Percentiles rank a stretch among this genome's conserved stretches.
Conservation (phyloP, 1,284 basidiomycete genomes). For the Ceraceosorus guamensis region DNA sequence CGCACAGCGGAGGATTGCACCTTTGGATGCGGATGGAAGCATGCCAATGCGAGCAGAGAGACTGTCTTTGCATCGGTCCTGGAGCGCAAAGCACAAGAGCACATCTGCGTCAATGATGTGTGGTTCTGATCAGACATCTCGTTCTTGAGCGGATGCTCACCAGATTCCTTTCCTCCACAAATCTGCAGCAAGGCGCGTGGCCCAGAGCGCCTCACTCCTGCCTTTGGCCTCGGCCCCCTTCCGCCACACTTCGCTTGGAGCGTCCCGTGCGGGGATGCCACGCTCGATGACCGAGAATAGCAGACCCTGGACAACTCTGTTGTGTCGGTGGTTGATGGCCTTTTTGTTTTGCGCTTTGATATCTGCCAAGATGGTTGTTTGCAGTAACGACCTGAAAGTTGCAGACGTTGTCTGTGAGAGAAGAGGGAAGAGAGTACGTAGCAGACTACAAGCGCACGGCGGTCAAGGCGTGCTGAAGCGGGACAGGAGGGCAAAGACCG, state of each 20-base stretch:
- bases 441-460: constrained; percentile 57
- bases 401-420: constrained; percentile 77
- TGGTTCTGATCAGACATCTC: no score
- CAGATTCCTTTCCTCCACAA: constrained; percentile 91
- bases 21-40: constrained; percentile 87
- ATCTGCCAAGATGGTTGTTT: constrained; percentile 92
- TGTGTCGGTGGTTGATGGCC: constrained; percentile 89
- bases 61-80: constrained; percentile 80
- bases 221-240: constrained; percentile 56
- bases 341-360: constrained; percentile 84
- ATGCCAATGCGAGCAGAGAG: constrained; percentile 82
- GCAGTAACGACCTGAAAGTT: constrained; percentile 72
- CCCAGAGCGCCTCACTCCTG: constrained; percentile 82
- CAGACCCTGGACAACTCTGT: constrained; percentile 90
- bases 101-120: no score
- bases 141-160: constrained; percentile 38
- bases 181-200: constrained; percentile 85
- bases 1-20: constrained; percentile 94
- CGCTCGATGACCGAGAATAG: constrained; percentile 92
- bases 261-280: constrained; percentile 55
- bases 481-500: not conserved
- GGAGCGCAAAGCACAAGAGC: no score
- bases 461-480: not conserved
- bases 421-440: constrained; percentile 85
- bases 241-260: not conserved